phyloP scores from a whole-genome alignment of 495 filamentous ascomycete species.

The Neurospora sp. region DNA sequence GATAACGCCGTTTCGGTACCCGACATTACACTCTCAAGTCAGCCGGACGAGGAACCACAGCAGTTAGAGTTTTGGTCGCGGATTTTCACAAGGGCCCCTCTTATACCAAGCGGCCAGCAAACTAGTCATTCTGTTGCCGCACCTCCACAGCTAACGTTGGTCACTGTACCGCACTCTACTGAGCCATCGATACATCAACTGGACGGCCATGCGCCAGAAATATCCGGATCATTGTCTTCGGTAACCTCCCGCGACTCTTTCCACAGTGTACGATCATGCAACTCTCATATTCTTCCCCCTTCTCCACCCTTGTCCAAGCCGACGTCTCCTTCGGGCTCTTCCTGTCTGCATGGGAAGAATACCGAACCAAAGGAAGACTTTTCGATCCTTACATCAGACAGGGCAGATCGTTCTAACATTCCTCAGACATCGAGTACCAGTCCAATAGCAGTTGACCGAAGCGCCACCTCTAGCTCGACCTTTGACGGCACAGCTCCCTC shows the following conservation, averaged over 20 bases:
- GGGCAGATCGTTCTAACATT: conserved; percentile 31
- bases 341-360: conserved; percentile 24
- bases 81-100: not conserved
- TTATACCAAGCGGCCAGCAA: conserved; percentile 14
- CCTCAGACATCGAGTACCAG: conserved; percentile 9
- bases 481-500: conserved; percentile 4
- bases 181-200: not conserved
- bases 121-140: conserved; percentile 26
- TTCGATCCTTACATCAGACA: conserved; percentile 28
- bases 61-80: not conserved
- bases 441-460: not conserved
- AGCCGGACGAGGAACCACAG: not conserved
- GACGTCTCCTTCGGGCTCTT: conserved; percentile 28
- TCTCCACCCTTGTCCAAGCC: conserved; percentile 37
- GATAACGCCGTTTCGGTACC: not conserved
- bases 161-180: conserved; percentile 23
- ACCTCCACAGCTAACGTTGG: conserved; percentile 24
- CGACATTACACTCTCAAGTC: not conserved
- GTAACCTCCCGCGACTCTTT: conserved; percentile 31
- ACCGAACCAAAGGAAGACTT: conserved; percentile 3
- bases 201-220: conserved; percentile 3
- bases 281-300: conserved; percentile 38
- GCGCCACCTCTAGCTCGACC: conserved; percentile 1
- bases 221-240: conserved; percentile 17
- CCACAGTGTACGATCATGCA: conserved; percentile 50